phyloP scores from a whole-genome alignment of 2,329 filamentous ascomycete genomes.

The Xylaria arbuscula region DNA sequence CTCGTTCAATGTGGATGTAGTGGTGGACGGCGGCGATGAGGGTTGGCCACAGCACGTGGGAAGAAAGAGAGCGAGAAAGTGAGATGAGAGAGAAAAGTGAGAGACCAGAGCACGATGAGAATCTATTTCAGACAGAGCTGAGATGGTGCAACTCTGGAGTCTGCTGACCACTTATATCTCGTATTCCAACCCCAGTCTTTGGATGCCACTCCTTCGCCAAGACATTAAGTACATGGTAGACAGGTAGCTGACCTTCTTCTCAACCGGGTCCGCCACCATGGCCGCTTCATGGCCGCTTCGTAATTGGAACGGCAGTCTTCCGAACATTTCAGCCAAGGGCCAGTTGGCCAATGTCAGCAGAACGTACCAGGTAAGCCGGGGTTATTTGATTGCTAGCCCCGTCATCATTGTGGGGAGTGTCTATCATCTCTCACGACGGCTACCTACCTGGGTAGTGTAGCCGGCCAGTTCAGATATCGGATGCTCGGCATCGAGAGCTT shows the following conservation, averaged over 20 bases:
- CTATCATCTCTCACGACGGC: constrained; percentile 11
- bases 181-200: constrained; percentile 24
- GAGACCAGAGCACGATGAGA: background rate
- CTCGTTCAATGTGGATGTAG: background rate
- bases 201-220: constrained; percentile 23
- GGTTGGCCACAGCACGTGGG: background rate
- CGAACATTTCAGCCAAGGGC: constrained; percentile 1
- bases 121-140: constrained; percentile 6
- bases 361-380: background rate
- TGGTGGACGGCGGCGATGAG: background rate
- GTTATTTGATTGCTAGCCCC: constrained; percentile 13
- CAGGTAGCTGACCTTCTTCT: background rate
- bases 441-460: background rate
- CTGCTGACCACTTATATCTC: constrained; percentile 22
- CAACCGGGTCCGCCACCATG: background rate
- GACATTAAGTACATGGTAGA: constrained; percentile 9
- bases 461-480: constrained; percentile 24
- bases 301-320: background rate
- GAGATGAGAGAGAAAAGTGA: background rate
- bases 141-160: background rate
- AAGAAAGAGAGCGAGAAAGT: background rate
- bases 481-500: constrained; percentile 38
- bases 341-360: constrained; percentile 19
- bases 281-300: constrained; percentile 16
- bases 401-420: constrained; percentile 10